phyloP scores from a whole-genome alignment of 768 basidiomycete genomes.

The Cystobasidium ongulense region DNA sequence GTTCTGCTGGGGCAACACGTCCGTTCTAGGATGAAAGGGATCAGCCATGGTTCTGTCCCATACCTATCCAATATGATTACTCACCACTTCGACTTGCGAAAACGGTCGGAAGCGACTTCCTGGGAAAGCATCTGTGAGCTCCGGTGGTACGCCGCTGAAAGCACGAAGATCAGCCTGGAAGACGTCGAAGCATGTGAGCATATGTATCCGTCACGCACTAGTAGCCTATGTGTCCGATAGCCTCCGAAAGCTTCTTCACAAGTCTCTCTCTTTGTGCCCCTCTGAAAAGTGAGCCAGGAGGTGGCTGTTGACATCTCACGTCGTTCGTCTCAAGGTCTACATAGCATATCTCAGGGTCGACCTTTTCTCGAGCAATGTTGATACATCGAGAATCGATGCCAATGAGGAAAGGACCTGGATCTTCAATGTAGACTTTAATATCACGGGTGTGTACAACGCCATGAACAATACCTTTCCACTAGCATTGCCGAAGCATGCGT shows the following conservation, averaged over 20 bases:
- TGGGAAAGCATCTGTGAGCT: conserved; percentile 37
- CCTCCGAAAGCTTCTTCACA: conserved; percentile 30
- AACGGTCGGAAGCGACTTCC: conserved; percentile 36
- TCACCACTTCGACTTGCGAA: conserved; percentile 25
- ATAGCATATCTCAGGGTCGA: conserved; percentile 68
- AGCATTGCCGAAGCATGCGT: conserved; percentile 19
- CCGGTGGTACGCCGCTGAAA: conserved; percentile 17
- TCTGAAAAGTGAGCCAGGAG: conserved; percentile 15
- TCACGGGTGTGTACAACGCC: conserved; percentile 61
- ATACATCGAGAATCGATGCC: conserved; percentile 78
- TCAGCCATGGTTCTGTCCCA: conserved; percentile 25
- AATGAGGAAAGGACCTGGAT: conserved; percentile 94
- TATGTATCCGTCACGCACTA: background rate
- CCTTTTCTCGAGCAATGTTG: conserved; percentile 59
- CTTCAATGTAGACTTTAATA: conserved; percentile 85
- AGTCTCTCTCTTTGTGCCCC: conserved; percentile 32
- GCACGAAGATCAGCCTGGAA: background rate
- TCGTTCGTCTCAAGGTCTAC: conserved; percentile 64
- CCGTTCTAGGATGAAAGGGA: conserved; percentile 15
- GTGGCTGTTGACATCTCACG: conserved; percentile 26
- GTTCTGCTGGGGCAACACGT: conserved; percentile 22
- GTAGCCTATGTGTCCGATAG: conserved; percentile 21
- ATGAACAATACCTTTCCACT: conserved; percentile 50
- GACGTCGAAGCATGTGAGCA: too few species aligned
- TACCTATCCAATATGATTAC: background rate